A percentile compares a stretch with the other conserved stretches of the same genome.
phyloP scores from a whole-genome alignment of 1,284 basidiomycete species.

The Pseudomicrostroma phylloplanum region DNA sequence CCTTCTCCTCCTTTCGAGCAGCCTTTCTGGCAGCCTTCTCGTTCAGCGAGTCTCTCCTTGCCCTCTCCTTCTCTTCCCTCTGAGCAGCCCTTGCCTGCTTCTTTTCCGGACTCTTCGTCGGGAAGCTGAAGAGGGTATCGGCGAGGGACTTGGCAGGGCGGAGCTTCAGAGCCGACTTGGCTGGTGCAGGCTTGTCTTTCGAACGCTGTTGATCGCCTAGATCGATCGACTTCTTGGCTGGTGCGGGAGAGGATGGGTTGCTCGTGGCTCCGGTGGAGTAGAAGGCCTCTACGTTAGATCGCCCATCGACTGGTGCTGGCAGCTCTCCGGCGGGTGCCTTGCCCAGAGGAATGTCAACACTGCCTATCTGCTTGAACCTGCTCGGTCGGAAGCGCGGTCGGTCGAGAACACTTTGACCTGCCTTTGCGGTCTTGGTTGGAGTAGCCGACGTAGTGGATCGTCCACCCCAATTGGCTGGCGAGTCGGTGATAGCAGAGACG shows the following conservation, averaged over 20 bases:
- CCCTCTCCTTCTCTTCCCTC: constrained; percentile 21
- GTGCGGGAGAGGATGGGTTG: constrained; percentile 6
- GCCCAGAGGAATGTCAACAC: constrained; percentile 26
- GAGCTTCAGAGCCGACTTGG: constrained; percentile 31
- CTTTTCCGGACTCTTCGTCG: constrained; percentile 21
- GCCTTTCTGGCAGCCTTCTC: constrained; percentile 3
- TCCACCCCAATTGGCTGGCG: neutral
- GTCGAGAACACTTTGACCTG: constrained; percentile 22
- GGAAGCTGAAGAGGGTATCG: constrained; percentile 39
- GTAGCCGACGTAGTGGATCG: neutral
- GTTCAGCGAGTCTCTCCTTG: constrained; percentile 9
- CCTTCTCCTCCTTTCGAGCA: neutral
- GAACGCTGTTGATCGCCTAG: constrained; percentile 7
- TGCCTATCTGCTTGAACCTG: constrained; percentile 28
- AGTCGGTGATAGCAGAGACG: neutral
- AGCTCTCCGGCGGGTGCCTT: constrained; percentile 20
- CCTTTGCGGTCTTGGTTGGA: neutral
- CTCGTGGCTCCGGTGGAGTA: constrained; percentile 12
- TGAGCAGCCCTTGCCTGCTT: constrained; percentile 18
- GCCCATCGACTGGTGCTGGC: constrained; percentile 19
- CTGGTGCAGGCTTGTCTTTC: constrained; percentile 35
- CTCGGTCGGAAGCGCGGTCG: constrained; percentile 24
- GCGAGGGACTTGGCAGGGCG: constrained; percentile 30
- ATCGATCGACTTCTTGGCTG: neutral
- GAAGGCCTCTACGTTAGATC: constrained; percentile 25